Percentiles rank a stretch among this genome's conserved stretches.
These are phyloP conservation scores for Trichoderma parareesei DNA, from an alignment of 495 filamentous ascomycete species.

Conservation along the genomic window DNA sequence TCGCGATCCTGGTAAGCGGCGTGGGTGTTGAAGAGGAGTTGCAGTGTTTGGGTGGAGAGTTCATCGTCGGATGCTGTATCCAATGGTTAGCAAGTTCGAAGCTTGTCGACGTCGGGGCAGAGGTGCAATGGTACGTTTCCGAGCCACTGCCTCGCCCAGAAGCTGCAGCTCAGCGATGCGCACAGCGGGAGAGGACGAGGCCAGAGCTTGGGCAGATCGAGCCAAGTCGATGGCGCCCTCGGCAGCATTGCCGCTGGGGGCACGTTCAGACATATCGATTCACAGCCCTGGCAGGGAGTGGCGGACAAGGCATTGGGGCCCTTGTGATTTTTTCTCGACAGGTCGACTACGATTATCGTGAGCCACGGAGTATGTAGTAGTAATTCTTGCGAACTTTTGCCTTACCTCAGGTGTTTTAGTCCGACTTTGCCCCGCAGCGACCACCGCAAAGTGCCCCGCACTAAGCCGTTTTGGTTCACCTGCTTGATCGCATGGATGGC, in stretches of 20 bases:
- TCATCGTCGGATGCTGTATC: slow-evolving; percentile 32
- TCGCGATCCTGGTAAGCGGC: slow-evolving; percentile 76
- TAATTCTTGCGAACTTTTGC: not conserved
- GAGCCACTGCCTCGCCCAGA: slow-evolving; percentile 40
- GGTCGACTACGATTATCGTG: not conserved
- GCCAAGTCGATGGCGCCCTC: slow-evolving; percentile 12
- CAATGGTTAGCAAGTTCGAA: not conserved
- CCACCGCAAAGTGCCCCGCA: not conserved
- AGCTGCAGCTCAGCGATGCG: slow-evolving; percentile 35
- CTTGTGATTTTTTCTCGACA: not conserved
- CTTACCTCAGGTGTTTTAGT: not conserved
- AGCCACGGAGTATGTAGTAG: not conserved
- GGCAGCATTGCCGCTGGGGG: slow-evolving; percentile 13
- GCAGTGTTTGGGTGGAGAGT: slow-evolving; percentile 41
- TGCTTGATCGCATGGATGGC: no score
- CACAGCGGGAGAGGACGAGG: slow-evolving; percentile 41
- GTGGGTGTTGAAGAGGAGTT: slow-evolving; percentile 74
- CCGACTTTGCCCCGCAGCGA: not conserved
- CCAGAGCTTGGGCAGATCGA: slow-evolving; percentile 24
- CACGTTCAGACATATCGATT: slow-evolving; percentile 9
- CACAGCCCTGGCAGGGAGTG: not conserved
- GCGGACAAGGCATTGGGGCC: slow-evolving; percentile 1
- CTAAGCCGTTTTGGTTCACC: no score
- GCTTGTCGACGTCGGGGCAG: not conserved
- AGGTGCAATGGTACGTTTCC: slow-evolving; percentile 30